Base-by-base conservation (phyloP, 306 rosid species). In the Trifolium pratense region DNA sequence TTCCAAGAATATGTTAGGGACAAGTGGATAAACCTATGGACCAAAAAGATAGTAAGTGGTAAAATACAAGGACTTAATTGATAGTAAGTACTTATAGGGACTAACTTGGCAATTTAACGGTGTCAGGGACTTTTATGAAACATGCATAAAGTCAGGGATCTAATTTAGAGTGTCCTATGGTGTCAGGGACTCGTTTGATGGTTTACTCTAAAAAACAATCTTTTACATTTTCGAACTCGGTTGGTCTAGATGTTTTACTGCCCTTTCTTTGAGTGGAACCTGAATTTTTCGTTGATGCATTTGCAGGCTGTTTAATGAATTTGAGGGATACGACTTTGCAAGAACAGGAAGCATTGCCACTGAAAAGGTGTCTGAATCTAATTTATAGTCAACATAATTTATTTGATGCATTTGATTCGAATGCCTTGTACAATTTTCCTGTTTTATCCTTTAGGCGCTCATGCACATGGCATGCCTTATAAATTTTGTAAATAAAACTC, bases 301-400 rank as follows among this genome's bases (percentile, higher is more conserved):
- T 58, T 73, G 55, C 89, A 94, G 99, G 85, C 68, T 89, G 75
- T 94, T 94, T 78, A 91, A 87, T 40, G 87, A 84, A 68, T 90
- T 87, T 72, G 91, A 84, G 76, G 99, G 91, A 34, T 83, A 84
- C 79, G 99, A 94, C 70, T 94, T 84, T 46, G 96, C 95, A 7
- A 89, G 99, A 80, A 91, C 96, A 7, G 99, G 99, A 84, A 84
- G 86, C 58, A 51, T 36, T 65, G 96, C 95, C 7, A 81, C 90
- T 1, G 92, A 94, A 71, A 87, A 75, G 92, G 99, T 94, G 12
- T 13, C 15, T 9, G 45, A 66, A 31, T 18, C n/a, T 37, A 36
- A 8, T 67, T 42, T 23, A 40, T 2, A 61, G 52, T 46, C 42
- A 39, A n/a, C 25, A n/a, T 15, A 53, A 29, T 5, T 42, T 20